phyloP scores from a whole-genome alignment of 192 early-diverging fungal species.

The Backusella luteola region DNA sequence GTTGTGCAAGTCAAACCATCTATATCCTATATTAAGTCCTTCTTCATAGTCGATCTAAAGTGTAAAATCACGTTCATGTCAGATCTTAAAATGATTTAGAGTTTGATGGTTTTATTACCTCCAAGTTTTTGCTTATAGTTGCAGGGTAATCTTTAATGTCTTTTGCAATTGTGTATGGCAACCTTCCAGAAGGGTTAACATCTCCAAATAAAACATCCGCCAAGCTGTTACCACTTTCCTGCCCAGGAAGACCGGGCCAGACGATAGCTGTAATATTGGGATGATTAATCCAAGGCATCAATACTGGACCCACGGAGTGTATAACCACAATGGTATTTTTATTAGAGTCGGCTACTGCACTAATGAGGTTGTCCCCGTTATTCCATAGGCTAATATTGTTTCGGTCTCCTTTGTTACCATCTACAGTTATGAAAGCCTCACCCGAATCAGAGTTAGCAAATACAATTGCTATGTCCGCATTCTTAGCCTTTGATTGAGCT shows the following conservation, averaged over 20 bases:
- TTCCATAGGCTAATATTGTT: slow-evolving; percentile 24
- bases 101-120: background rate
- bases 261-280: slow-evolving; percentile 60
- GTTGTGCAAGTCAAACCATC: slow-evolving; percentile 42
- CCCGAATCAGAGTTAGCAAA: slow-evolving; percentile 34
- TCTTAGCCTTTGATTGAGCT: slow-evolving; percentile 8
- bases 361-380: slow-evolving; percentile 23
- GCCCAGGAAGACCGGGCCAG: slow-evolving; percentile 57
- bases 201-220: slow-evolving; percentile 67
- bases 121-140: background rate
- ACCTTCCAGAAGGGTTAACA: slow-evolving; percentile 56
- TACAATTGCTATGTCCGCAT: slow-evolving; percentile 24
- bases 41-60: slow-evolving; percentile 52
- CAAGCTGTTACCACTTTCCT: slow-evolving; percentile 62
- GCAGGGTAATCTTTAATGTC: slow-evolving; percentile 41
- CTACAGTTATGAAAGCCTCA: slow-evolving; percentile 24
- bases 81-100: background rate
- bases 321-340: slow-evolving; percentile 45
- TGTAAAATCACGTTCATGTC: background rate
- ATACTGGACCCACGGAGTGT: slow-evolving; percentile 50
- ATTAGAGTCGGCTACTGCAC: slow-evolving; percentile 43
- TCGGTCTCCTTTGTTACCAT: slow-evolving; percentile 19
- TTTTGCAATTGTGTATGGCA: slow-evolving; percentile 59
- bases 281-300: slow-evolving; percentile 58
- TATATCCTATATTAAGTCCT: slow-evolving; percentile 56